Evolutionary conservation across 495 filamentous ascomycete genomes (phyloP).

Genomic region (Xylaria palmicola): DNA sequence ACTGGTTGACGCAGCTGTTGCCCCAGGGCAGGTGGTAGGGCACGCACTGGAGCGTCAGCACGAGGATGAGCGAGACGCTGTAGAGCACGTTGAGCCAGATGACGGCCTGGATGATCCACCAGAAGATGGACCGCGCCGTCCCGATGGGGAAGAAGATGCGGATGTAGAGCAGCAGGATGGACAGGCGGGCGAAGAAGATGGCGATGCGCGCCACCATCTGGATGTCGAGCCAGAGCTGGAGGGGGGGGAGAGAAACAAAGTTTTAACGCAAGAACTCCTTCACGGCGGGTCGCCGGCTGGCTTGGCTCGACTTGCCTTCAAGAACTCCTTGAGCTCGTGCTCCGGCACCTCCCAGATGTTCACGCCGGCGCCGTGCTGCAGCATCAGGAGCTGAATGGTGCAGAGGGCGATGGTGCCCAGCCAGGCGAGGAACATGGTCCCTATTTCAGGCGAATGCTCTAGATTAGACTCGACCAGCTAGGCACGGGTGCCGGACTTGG

Average conservation of each 20-base stretch:
- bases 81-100: conserved; percentile 21
- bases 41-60: conserved; percentile 16
- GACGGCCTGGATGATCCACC: conserved; percentile 18
- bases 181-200: conserved; percentile 35
- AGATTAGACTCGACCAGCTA: not conserved
- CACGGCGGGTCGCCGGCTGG: too few relatives aligned
- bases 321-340: not conserved
- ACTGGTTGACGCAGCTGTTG: conserved; percentile 16
- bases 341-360: conserved; percentile 17
- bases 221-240: conserved; percentile 12
- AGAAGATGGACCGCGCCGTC: conserved; percentile 6
- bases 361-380: conserved; percentile 13
- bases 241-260: too few relatives aligned
- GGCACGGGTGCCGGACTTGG: not conserved
- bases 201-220: conserved; percentile 42
- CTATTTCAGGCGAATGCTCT: not conserved
- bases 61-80: conserved; percentile 16
- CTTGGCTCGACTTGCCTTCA: conserved; percentile 3
- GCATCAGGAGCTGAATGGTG: conserved; percentile 9
- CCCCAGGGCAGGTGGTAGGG: conserved; percentile 17
- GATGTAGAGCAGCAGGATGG: conserved; percentile 41
- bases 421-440: conserved; percentile 18
- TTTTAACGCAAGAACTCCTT: not conserved
- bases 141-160: conserved; percentile 33
- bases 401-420: conserved; percentile 13